phyloP scores from a whole-genome alignment of 1,139 yeast species.

The Pichia sp. region DNA sequence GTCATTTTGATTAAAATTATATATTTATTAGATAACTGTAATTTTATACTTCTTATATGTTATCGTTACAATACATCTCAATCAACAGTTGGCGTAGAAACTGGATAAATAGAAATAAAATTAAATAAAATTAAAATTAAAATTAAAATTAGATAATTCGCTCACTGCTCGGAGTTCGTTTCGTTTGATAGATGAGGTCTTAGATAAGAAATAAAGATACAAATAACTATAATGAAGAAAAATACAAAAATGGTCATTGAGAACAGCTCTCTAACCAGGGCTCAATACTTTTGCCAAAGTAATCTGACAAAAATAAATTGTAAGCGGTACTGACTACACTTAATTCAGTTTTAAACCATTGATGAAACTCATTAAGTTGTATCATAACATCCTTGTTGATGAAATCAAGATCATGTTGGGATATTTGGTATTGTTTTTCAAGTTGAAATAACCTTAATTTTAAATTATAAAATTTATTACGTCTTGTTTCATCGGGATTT shows the following conservation, averaged over 20 bases:
- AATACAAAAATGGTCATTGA: no score
- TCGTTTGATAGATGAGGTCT: no score
- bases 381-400: slow-evolving; percentile 36
- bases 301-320: slow-evolving; percentile 22
- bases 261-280: slow-evolving; percentile 18
- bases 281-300: slow-evolving; percentile 20
- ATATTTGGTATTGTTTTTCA: slow-evolving; percentile 45
- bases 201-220: no score
- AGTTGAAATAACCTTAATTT: slow-evolving; percentile 38
- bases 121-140: no score
- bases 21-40: no score
- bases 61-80: no score
- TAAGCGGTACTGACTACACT: slow-evolving; percentile 19
- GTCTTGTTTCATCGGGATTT: slow-evolving; percentile 50
- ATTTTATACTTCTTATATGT: no score
- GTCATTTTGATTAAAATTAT: neutral
- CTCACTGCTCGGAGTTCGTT: no score
- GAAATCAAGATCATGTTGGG: slow-evolving; percentile 40
- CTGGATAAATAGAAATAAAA: no score
- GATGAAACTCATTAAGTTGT: slow-evolving; percentile 25
- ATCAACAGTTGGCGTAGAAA: no score
- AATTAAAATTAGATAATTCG: no score
- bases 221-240: no score
- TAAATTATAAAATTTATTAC: slow-evolving; percentile 38
- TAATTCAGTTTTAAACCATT: slow-evolving; percentile 27